Evolutionary conservation across 805 yeast species (phyloP).

Genomic region (Kodamaea leandrae): DNA sequence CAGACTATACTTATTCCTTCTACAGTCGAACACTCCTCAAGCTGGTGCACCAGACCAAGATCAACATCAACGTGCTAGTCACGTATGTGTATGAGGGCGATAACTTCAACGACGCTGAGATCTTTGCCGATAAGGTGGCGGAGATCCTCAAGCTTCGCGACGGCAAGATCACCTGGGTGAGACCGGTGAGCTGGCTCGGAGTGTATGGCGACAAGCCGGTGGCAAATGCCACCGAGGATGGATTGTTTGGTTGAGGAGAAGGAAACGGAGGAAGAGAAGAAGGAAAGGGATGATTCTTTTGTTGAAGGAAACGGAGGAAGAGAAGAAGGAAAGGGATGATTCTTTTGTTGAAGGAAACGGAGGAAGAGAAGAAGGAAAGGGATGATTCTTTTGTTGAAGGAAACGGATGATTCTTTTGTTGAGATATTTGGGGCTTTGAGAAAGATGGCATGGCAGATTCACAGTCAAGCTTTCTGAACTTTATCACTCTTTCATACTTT

Average conservation of each 20-base stretch:
- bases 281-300: too few species aligned
- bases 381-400: too few species aligned
- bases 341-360: too few species aligned
- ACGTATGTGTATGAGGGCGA: conserved; percentile 87
- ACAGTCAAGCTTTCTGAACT: too few species aligned
- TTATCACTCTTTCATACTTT: too few species aligned
- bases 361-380: too few species aligned
- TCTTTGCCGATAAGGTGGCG: conserved; percentile 41
- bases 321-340: too few species aligned
- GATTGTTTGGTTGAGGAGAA: conserved; percentile 55
- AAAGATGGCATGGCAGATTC: too few species aligned
- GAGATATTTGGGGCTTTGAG: too few species aligned
- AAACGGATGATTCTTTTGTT: too few species aligned
- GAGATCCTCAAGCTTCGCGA: conserved; percentile 23
- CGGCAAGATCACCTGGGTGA: conserved; percentile 32
- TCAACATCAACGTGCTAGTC: conserved; percentile 42
- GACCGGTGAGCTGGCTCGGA: conserved; percentile 81
- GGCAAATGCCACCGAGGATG: conserved; percentile 71
- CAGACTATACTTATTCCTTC: conserved; percentile 12
- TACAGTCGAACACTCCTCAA: conserved; percentile 7
- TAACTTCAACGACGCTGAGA: conserved; percentile 68
- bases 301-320: too few species aligned
- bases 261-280: not conserved
- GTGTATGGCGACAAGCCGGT: conserved; percentile 74
- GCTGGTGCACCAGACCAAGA: conserved; percentile 6